A percentile compares a stretch with the other conserved stretches of the same genome.
Evolutionary conservation across 495 filamentous ascomycete genomes (phyloP).

Genomic region (Penicillium riverlandense): DNA sequence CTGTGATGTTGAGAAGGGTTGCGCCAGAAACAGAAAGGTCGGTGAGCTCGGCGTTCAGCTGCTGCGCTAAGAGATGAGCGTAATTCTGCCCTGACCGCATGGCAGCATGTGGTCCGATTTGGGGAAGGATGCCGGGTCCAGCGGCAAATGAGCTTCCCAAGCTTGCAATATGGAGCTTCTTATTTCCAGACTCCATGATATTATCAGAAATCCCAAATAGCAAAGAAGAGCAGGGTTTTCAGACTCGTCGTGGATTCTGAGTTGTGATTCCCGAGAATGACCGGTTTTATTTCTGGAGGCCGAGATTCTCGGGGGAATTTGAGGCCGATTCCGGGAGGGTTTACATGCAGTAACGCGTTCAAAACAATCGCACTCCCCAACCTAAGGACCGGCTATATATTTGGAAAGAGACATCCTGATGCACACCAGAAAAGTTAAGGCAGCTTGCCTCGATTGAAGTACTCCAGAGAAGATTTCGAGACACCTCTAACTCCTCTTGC

Average conservation of each 20-base stretch:
- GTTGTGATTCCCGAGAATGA: too few relatives aligned
- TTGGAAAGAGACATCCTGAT: too few relatives aligned
- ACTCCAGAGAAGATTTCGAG: constrained; percentile 13
- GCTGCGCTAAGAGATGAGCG: constrained; percentile 27
- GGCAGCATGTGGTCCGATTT: constrained; percentile 18
- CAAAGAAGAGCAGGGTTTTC: too few relatives aligned
- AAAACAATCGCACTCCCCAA: too few relatives aligned
- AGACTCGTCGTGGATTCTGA: too few relatives aligned
- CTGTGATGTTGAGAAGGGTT: constrained; percentile 32
- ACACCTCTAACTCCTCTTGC: constrained; percentile 16
- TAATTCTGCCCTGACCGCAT: constrained; percentile 35
- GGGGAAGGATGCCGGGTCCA: constrained; percentile 34
- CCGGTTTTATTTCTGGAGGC: too few relatives aligned
- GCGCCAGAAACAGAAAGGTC: constrained; percentile 38
- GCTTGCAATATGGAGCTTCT: constrained; percentile 7
- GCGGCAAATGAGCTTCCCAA: constrained; percentile 38
- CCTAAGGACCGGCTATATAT: too few relatives aligned
- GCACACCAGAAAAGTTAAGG: too few relatives aligned
- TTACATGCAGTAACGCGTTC: too few relatives aligned
- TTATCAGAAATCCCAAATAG: too few relatives aligned
- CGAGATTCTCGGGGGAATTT: too few relatives aligned
- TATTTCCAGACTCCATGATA: constrained; percentile 15
- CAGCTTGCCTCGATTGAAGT: not conserved
- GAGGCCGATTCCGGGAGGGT: too few relatives aligned
- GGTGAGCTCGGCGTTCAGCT: constrained; percentile 26